A percentile compares a stretch with the other conserved stretches of the same genome.
Evolutionary conservation across 140 eudicot species (phyloP).

Genomic region (Oenanthe javanica): DNA sequence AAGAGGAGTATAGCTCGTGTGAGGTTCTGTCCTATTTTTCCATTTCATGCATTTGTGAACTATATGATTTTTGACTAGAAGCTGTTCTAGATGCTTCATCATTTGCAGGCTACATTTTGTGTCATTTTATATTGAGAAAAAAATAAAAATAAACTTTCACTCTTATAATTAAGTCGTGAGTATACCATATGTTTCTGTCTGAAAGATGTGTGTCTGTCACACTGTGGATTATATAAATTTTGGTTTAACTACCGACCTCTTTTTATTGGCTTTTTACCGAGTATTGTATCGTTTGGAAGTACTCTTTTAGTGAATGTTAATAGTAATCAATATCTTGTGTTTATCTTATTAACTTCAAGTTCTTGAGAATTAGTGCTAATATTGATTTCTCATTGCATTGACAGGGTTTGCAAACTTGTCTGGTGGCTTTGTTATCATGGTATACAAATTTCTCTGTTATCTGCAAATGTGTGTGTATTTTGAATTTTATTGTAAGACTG

Average conservation of each 20-base stretch:
- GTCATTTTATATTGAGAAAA: not conserved
- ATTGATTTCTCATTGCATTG: conserved; percentile 16
- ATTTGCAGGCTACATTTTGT: not conserved
- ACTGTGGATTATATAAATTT: not conserved
- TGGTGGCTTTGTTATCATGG: conserved; percentile 89
- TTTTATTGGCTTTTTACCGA: not conserved
- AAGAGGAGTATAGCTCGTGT: not conserved
- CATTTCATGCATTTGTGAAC: not conserved
- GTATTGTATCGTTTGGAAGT: not conserved
- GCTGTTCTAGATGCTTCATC: not conserved
- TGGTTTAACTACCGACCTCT: not conserved
- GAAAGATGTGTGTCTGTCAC: not conserved
- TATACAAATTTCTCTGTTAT: conserved; percentile 22
- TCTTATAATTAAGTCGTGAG: not conserved
- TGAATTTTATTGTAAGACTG: not conserved
- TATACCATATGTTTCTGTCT: not conserved
- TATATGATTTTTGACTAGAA: not conserved
- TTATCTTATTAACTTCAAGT: not conserved
- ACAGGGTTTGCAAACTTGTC: conserved; percentile 97
- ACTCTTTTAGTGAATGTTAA: not conserved
- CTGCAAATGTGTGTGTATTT: not conserved
- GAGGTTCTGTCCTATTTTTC: not conserved
- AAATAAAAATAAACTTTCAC: no score
- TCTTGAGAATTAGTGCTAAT: conserved; percentile 13
- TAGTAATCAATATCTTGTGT: not conserved